These are phyloP conservation scores for Begonia peltatifolia DNA, from an alignment of 306 rosid genomes.

Conservation along the genomic window DNA sequence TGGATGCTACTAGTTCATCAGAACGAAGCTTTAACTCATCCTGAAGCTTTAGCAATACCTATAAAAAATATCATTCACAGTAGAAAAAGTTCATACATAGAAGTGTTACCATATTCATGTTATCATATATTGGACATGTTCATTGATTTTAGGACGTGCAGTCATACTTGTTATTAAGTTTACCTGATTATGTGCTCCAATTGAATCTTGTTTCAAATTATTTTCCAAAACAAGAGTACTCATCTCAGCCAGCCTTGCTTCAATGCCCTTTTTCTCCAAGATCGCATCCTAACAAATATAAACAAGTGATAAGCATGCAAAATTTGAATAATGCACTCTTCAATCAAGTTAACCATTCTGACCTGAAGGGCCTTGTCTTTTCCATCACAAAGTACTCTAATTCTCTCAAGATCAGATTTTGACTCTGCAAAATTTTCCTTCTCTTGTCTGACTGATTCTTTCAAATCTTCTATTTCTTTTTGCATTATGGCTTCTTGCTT, in stretches of 20 bases:
- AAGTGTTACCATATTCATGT: too few relatives aligned
- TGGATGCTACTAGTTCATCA: slow-evolving; percentile 46
- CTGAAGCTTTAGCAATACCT: slow-evolving; percentile 49
- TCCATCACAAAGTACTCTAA: slow-evolving; percentile 39
- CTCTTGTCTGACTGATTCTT: slow-evolving; percentile 41
- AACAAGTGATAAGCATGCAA: neutral
- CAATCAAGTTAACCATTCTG: slow-evolving; percentile 14
- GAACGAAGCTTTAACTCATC: slow-evolving; percentile 50
- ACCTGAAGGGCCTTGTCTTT: slow-evolving; percentile 77
- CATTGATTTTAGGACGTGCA: too few relatives aligned
- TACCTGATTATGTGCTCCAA: slow-evolving; percentile 54
- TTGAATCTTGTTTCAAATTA: slow-evolving; percentile 26
- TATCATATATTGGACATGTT: too few relatives aligned
- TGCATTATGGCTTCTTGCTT: slow-evolving; percentile 41
- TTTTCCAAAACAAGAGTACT: slow-evolving; percentile 37
- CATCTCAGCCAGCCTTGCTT: slow-evolving; percentile 49
- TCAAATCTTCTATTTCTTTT: slow-evolving; percentile 57
- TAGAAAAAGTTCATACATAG: too few relatives aligned
- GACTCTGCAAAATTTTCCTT: slow-evolving; percentile 43
- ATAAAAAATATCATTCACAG: slow-evolving; percentile 8
- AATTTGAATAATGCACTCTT: neutral
- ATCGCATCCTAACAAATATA: slow-evolving; percentile 41
- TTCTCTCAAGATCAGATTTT: slow-evolving; percentile 34
- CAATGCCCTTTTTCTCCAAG: slow-evolving; percentile 55
- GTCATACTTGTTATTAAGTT: slow-evolving; percentile 1